These are phyloP conservation scores for Lecanicillium sp. DNA, from an alignment of 2,329 filamentous ascomycete species.

Conservation along the genomic window DNA sequence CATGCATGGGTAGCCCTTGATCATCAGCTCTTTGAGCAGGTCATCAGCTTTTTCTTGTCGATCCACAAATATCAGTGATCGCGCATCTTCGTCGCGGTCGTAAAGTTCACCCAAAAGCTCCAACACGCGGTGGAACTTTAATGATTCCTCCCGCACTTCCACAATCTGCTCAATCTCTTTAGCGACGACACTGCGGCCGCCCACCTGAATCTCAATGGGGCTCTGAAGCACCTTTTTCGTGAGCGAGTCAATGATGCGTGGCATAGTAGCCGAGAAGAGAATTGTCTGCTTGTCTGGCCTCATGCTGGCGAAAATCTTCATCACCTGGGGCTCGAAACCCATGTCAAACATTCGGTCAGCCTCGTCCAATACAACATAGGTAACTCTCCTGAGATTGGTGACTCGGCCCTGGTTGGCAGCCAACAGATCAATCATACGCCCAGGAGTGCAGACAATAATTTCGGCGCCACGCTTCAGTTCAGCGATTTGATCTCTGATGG, in stretches of 20 bases:
- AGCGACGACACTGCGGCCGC: slow-evolving; percentile 77
- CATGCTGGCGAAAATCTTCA: slow-evolving; percentile 90
- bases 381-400: slow-evolving; percentile 80
- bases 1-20: slow-evolving; percentile 83
- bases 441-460: slow-evolving; percentile 90
- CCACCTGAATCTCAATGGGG: slow-evolving; percentile 86
- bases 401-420: slow-evolving; percentile 91
- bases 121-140: slow-evolving; percentile 77
- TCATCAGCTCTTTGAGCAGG: slow-evolving; percentile 67
- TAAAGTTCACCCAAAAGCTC: slow-evolving; percentile 84
- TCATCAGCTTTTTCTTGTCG: slow-evolving; percentile 85
- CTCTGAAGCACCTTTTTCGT: slow-evolving; percentile 81
- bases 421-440: slow-evolving; percentile 89
- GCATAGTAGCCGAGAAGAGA: slow-evolving; percentile 94
- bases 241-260: slow-evolving; percentile 81
- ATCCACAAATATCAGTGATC: slow-evolving; percentile 85
- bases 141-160: slow-evolving; percentile 72
- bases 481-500: slow-evolving; percentile 95
- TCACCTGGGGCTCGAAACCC: slow-evolving; percentile 97
- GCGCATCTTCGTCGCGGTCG: slow-evolving; percentile 78
- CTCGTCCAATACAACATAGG: slow-evolving; percentile 92
- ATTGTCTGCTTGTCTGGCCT: slow-evolving; percentile 90
- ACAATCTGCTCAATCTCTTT: slow-evolving; percentile 92
- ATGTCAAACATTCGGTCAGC: slow-evolving; percentile 99
- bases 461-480: slow-evolving; percentile 92